A percentile compares a stretch with the other conserved stretches of the same genome.
These are phyloP conservation scores for Chlorella sp. DNA, from an alignment of 139 green algal genomes.

Conservation along the genomic window DNA sequence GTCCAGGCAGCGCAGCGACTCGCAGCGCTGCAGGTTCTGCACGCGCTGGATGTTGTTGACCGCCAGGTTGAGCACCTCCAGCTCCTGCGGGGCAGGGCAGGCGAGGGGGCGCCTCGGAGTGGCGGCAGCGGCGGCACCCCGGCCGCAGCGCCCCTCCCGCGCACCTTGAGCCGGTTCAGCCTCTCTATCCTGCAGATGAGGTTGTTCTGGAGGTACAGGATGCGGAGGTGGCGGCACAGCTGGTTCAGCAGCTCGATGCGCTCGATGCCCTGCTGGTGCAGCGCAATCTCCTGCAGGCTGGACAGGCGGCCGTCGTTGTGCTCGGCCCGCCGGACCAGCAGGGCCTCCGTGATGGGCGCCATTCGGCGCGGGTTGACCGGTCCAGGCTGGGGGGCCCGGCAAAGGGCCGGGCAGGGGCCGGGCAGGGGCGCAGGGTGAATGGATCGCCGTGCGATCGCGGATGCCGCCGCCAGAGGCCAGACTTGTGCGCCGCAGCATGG, in stretches of 20 bases:
- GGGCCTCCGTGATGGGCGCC: slow-evolving; percentile 62
- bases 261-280: slow-evolving; percentile 93
- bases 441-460: too few relatives aligned
- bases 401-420: too few relatives aligned
- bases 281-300: slow-evolving; percentile 87
- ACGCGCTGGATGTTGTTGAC: slow-evolving; percentile 93
- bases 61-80: slow-evolving; percentile 93
- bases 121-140: background rate
- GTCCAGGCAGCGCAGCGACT: slow-evolving; percentile 91
- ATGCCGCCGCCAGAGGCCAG: too few relatives aligned
- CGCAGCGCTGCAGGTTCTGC: slow-evolving; percentile 91
- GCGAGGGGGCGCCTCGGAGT: background rate
- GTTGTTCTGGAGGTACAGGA: slow-evolving; percentile 96
- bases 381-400: too few relatives aligned
- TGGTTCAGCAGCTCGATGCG: slow-evolving; percentile 85
- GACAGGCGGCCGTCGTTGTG: slow-evolving; percentile 92
- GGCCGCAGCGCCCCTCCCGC: too few relatives aligned
- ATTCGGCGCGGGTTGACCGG: slow-evolving; percentile 35
- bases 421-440: too few relatives aligned
- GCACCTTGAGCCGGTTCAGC: slow-evolving; percentile 90
- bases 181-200: slow-evolving; percentile 90
- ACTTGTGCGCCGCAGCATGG: too few relatives aligned
- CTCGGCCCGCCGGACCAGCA: slow-evolving; percentile 81
- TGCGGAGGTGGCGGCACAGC: slow-evolving; percentile 82
- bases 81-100: slow-evolving; percentile 68